These are phyloP conservation scores for Calycina marina DNA, from an alignment of 2,329 filamentous ascomycete species.

Conservation along the genomic window DNA sequence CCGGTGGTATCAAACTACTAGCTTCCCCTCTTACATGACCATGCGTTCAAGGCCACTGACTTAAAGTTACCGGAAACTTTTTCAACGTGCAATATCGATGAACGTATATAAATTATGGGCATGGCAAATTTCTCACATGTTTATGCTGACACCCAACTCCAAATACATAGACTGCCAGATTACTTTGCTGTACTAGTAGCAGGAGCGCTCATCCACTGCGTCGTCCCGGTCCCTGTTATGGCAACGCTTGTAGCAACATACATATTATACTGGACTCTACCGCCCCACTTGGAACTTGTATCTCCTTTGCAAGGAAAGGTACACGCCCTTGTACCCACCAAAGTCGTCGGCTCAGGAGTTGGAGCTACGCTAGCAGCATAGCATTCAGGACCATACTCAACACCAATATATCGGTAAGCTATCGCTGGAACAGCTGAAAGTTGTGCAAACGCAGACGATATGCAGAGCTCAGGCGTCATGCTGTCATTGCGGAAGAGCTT, in stretches of 20 bases:
- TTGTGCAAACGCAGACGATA: slow-evolving; percentile 19
- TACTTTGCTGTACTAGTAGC: no score
- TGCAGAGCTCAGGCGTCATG: slow-evolving; percentile 24
- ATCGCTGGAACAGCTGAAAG: slow-evolving; percentile 18
- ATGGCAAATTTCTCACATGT: no score
- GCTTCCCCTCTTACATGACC: no score
- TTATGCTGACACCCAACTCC: no score
- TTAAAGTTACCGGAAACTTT: no score
- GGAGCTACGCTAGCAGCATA: slow-evolving; percentile 19
- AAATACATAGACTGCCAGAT: no score
- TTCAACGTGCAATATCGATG: no score
- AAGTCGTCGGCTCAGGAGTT: slow-evolving; percentile 1
- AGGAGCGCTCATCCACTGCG: neutral
- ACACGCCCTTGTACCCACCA: slow-evolving; percentile 8
- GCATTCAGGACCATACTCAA: slow-evolving; percentile 25
- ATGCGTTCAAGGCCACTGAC: no score
- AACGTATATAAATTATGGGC: no score
- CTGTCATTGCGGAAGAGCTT: slow-evolving; percentile 21
- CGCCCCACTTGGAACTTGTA: slow-evolving; percentile 21
- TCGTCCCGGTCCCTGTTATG: neutral
- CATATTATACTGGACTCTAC: slow-evolving; percentile 23
- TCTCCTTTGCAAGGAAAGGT: slow-evolving; percentile 8
- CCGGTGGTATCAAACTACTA: no score
- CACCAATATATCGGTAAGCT: slow-evolving; percentile 17
- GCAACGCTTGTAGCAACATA: slow-evolving; percentile 15